Evolutionary conservation across 768 basidiomycete species (phyloP).

Genomic region (Calvatia gigantea): DNA sequence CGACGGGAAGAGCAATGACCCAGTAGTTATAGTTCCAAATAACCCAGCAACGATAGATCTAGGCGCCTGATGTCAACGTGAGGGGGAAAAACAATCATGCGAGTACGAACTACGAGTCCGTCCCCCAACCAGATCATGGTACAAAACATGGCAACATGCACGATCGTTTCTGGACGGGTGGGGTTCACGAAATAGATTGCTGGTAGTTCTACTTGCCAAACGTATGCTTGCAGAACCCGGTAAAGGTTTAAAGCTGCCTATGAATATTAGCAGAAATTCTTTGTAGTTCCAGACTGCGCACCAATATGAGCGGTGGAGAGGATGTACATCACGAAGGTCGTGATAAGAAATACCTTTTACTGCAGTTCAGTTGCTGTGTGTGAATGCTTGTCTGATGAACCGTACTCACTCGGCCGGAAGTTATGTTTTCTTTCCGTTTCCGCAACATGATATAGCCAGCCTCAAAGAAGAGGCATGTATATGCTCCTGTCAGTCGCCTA

Average conservation of each 20-base stretch:
- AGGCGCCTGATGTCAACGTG: neutral
- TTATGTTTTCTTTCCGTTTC: slow-evolving; percentile 9
- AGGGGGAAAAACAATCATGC: neutral
- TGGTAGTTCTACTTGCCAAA: slow-evolving; percentile 18
- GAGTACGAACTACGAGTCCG: slow-evolving; percentile 22
- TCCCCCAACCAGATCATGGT: slow-evolving; percentile 27
- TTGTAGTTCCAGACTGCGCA: slow-evolving; percentile 4
- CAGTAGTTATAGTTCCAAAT: slow-evolving; percentile 22
- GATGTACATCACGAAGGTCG: slow-evolving; percentile 22
- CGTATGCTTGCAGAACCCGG: slow-evolving; percentile 22
- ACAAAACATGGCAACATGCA: slow-evolving; percentile 20
- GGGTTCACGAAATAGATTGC: slow-evolving; percentile 20
- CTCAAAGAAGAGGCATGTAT: slow-evolving; percentile 18
- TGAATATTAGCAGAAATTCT: neutral
- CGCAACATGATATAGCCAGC: slow-evolving; percentile 17
- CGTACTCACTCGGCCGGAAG: slow-evolving; percentile 13
- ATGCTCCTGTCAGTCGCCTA: slow-evolving; percentile 11
- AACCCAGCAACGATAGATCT: slow-evolving; percentile 28
- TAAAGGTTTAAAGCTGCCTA: slow-evolving; percentile 18
- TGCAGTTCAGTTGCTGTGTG: neutral
- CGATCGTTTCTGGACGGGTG: slow-evolving; percentile 21
- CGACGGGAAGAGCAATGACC: slow-evolving; percentile 20
- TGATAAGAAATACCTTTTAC: slow-evolving; percentile 20
- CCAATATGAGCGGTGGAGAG: slow-evolving; percentile 22
- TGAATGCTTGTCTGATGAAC: neutral